phyloP scores from a whole-genome alignment of 139 green algal genomes.

The Ettlia oleoabundans region DNA sequence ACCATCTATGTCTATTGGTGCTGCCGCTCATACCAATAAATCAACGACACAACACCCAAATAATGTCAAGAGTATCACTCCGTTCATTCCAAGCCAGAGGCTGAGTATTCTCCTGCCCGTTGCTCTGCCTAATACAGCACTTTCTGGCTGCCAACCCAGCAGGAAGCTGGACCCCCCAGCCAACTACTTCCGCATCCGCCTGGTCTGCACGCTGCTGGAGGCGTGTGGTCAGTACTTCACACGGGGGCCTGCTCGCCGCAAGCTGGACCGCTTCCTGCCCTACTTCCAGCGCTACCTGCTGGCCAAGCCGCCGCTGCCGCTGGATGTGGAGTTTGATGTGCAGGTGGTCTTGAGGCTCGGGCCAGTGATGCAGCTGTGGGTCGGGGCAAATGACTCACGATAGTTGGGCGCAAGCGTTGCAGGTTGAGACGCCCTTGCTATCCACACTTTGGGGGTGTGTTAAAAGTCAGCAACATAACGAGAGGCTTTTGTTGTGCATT shows the following conservation, averaged over 20 bases:
- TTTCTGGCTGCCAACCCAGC: not conserved
- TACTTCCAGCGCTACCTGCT: slow-evolving; percentile 93
- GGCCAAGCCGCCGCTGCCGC: slow-evolving; percentile 78
- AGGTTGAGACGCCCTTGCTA: not conserved
- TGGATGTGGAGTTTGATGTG: slow-evolving; percentile 94
- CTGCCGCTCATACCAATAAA: too few species aligned
- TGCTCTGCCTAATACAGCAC: too few species aligned
- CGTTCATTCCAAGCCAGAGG: too few species aligned
- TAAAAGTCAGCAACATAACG: too few species aligned
- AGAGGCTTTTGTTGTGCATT: too few species aligned
- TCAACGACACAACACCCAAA: too few species aligned
- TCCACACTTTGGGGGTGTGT: not conserved
- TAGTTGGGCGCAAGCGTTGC: not conserved
- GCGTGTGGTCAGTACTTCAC: slow-evolving; percentile 90
- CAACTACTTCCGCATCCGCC: slow-evolving; percentile 69
- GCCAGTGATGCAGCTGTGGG: too few species aligned
- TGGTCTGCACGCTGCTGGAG: slow-evolving; percentile 83
- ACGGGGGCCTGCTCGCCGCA: slow-evolving; percentile 62
- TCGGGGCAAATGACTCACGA: not conserved
- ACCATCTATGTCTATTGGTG: too few species aligned
- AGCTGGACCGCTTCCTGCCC: slow-evolving; percentile 90
- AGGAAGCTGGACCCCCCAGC: slow-evolving; percentile 60
- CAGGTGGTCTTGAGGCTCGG: too few species aligned
- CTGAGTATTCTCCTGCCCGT: too few species aligned
- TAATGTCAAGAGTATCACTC: too few species aligned